These are phyloP conservation scores for Solanum piurae DNA, from an alignment of 257 asterid genomes.

Conservation along the genomic window DNA sequence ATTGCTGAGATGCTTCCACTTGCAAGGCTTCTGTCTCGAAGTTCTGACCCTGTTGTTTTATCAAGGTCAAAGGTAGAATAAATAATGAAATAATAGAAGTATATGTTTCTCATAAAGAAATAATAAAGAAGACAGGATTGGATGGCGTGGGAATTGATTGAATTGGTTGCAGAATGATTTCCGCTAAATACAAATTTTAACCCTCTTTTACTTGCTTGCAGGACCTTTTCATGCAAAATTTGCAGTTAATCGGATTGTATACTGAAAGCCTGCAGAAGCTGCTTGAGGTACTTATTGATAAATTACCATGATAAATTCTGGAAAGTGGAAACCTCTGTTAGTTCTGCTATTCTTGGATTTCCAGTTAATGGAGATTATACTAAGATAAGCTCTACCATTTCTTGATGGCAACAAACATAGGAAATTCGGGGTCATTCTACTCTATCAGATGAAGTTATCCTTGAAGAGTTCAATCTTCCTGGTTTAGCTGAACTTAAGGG, in stretches of 20 bases:
- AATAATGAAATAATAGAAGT: background rate
- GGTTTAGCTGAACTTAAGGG: constrained; percentile 98
- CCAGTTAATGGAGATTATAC: background rate
- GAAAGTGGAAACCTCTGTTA: background rate
- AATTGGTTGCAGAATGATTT: constrained; percentile 3
- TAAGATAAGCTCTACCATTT: background rate
- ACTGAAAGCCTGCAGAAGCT: constrained; percentile 87
- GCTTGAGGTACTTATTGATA: constrained; percentile 58
- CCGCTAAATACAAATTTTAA: background rate
- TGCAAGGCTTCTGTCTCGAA: constrained; percentile 95
- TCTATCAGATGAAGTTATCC: constrained; percentile 69
- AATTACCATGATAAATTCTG: background rate
- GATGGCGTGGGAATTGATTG: background rate
- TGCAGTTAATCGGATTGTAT: constrained; percentile 77
- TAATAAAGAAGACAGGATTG: background rate
- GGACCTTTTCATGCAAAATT: constrained; percentile 89
- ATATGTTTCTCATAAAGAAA: background rate
- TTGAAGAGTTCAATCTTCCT: constrained; percentile 83
- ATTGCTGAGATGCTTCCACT: constrained; percentile 99
- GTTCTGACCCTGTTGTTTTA: constrained; percentile 97
- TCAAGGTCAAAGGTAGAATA: constrained; percentile 82
- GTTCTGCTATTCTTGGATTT: background rate
- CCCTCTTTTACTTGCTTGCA: constrained; percentile 13
- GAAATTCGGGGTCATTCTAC: constrained; percentile 80
- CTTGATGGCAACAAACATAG: constrained; percentile 20